Evolutionary conservation across 345 rosid species (phyloP).

Genomic region (Gossypium arboreum): DNA sequence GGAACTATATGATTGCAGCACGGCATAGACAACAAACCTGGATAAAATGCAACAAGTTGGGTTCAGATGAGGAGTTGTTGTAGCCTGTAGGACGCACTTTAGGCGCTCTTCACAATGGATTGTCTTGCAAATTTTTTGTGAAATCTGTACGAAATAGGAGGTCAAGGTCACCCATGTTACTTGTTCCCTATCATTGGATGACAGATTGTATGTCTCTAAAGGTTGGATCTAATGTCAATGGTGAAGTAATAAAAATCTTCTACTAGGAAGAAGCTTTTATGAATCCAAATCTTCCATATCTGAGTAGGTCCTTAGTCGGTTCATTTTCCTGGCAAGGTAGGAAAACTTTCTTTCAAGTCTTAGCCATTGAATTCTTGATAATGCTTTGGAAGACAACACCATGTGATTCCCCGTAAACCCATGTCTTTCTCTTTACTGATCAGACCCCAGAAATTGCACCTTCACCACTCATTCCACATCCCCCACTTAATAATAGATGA

Average conservation of each 20-base stretch:
- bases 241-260: background rate
- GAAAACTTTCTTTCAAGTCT: background rate
- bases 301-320: background rate
- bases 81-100: slow-evolving; percentile 5
- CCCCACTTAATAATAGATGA: background rate
- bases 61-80: background rate
- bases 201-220: background rate
- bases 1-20: background rate
- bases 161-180: slow-evolving; percentile 1
- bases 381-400: slow-evolving; percentile 5
- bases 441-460: background rate
- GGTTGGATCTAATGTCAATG: background rate
- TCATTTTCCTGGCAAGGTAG: background rate
- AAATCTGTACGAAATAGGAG: background rate
- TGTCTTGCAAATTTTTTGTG: background rate
- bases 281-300: slow-evolving; percentile 1
- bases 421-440: background rate
- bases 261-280: background rate
- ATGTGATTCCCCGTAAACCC: background rate
- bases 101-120: slow-evolving; percentile 8
- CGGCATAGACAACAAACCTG: background rate
- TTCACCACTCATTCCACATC: background rate
- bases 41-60: background rate
- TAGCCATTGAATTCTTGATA: background rate
- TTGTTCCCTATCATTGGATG: background rate